phyloP scores from a whole-genome alignment of 495 filamentous ascomycete genomes.

The Talaromyces thailandensis region DNA sequence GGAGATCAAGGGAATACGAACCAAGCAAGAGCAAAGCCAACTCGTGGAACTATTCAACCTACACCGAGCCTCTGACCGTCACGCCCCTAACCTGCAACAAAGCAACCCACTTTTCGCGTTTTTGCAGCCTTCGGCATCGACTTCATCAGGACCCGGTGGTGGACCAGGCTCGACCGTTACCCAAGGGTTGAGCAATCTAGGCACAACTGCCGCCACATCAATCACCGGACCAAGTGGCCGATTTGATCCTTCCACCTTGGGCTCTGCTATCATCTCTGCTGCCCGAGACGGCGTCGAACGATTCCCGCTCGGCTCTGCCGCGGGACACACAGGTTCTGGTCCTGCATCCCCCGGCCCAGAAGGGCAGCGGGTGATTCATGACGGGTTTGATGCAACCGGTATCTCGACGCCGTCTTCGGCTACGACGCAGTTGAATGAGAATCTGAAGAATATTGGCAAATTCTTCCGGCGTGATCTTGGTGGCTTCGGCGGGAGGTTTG shows the following conservation, averaged over 20 bases:
- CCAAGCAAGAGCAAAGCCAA: constrained; percentile 66
- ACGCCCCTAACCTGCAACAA: constrained; percentile 34
- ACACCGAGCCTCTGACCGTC: constrained; percentile 55
- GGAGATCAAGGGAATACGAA: constrained; percentile 79
- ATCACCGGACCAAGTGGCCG: constrained; percentile 40
- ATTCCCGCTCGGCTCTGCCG: constrained; percentile 37
- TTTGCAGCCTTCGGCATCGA: constrained; percentile 23
- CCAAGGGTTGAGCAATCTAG: constrained; percentile 26
- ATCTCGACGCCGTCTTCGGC: constrained; percentile 19
- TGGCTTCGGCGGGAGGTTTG: constrained; percentile 69
- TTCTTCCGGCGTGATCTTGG: constrained; percentile 89
- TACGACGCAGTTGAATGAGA: constrained; percentile 70
- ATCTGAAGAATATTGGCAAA: constrained; percentile 88
- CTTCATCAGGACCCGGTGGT: constrained; percentile 24
- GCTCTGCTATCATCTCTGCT: constrained; percentile 64
- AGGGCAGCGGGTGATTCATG: neutral
- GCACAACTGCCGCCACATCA: constrained; percentile 29
- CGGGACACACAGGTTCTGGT: constrained; percentile 13
- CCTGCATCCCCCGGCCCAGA: constrained; percentile 9
- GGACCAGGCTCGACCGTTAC: constrained; percentile 20
- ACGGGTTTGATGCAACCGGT: constrained; percentile 8
- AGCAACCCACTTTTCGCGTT: constrained; percentile 34
- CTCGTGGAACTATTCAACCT: constrained; percentile 85
- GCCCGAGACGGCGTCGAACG: constrained; percentile 87
- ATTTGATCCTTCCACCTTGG: constrained; percentile 71